Conservation (phyloP, 2,329 filamentous ascomycete species). For the Didymella glomerata region DNA sequence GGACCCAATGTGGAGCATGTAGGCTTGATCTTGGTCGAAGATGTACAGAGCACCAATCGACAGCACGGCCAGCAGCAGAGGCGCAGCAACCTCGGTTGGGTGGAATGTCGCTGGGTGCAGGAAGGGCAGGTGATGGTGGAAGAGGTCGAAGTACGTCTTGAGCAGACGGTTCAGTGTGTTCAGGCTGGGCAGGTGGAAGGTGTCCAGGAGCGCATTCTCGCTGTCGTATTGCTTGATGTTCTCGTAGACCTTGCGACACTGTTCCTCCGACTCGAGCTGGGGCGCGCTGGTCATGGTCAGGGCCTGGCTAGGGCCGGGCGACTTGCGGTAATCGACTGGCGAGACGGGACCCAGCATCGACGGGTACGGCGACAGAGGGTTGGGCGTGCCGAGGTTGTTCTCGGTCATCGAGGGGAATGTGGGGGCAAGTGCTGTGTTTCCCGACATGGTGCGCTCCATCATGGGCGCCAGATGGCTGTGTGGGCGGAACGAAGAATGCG, state of each 20-base stretch:
- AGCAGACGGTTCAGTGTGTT: constrained; percentile 88
- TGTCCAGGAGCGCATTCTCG: constrained; percentile 83
- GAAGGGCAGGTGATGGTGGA: constrained; percentile 96
- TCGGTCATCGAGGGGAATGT: constrained; percentile 75
- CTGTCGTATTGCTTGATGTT: constrained; percentile 83
- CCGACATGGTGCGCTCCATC: constrained; percentile 68
- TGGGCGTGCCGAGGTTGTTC: constrained; percentile 74
- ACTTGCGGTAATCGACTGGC: constrained; percentile 73
- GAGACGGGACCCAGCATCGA: constrained; percentile 73
- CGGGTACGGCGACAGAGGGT: constrained; percentile 76
- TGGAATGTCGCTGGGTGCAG: constrained; percentile 91
- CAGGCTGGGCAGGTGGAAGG: constrained; percentile 85
- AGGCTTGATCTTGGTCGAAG: constrained; percentile 96
- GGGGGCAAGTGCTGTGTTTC: constrained; percentile 68
- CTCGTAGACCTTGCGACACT: constrained; percentile 83
- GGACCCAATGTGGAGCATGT: constrained; percentile 95
- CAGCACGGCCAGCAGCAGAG: constrained; percentile 85
- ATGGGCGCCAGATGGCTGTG: constrained; percentile 71
- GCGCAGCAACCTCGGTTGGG: constrained; percentile 79
- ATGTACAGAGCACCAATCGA: constrained; percentile 97
- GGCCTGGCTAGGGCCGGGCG: constrained; percentile 72
- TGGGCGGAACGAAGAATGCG: constrained; percentile 65
- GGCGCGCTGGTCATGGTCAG: constrained; percentile 75
- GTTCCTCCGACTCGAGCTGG: constrained; percentile 83
- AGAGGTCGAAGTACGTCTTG: constrained; percentile 94